These are phyloP conservation scores for Avena sativa DNA, from an alignment of 176 grass and related monocot genomes.

Conservation along the genomic window DNA sequence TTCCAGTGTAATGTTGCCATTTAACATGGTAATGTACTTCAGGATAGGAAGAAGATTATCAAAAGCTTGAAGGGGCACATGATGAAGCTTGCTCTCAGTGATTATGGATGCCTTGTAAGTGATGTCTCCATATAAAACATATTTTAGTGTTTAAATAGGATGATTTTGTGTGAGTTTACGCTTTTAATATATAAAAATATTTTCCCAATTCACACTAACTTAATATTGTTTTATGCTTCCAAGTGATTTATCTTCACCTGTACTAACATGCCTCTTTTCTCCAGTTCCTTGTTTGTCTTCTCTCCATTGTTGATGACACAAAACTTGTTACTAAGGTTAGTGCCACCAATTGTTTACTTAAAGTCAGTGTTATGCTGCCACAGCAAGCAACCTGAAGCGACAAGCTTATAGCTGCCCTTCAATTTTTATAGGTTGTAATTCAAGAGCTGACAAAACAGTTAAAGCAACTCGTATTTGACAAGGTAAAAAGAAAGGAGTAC, in stretches of 20 bases:
- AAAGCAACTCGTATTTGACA: constrained; percentile 79
- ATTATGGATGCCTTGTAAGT: constrained; percentile 95
- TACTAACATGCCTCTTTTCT: constrained; percentile 49
- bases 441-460: constrained; percentile 65
- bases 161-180: background rate
- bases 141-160: background rate
- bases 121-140: constrained; percentile 23
- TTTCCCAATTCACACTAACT: background rate
- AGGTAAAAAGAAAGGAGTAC: constrained; percentile 52
- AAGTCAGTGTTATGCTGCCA: background rate
- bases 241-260: constrained; percentile 12
- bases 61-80: constrained; percentile 90
- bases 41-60: constrained; percentile 97
- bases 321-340: constrained; percentile 89
- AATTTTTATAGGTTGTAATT: constrained; percentile 68
- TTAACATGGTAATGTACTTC: constrained; percentile 43
- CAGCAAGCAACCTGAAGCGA: background rate
- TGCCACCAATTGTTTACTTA: background rate
- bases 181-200: background rate
- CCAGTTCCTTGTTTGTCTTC: constrained; percentile 74
- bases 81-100: constrained; percentile 78
- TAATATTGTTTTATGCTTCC: background rate
- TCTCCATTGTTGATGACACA: constrained; percentile 94
- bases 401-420: constrained; percentile 34
- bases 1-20: constrained; percentile 5